Evolutionary conservation across 106 monocot species (phyloP).

Genomic region (Ottelia alismoides): DNA sequence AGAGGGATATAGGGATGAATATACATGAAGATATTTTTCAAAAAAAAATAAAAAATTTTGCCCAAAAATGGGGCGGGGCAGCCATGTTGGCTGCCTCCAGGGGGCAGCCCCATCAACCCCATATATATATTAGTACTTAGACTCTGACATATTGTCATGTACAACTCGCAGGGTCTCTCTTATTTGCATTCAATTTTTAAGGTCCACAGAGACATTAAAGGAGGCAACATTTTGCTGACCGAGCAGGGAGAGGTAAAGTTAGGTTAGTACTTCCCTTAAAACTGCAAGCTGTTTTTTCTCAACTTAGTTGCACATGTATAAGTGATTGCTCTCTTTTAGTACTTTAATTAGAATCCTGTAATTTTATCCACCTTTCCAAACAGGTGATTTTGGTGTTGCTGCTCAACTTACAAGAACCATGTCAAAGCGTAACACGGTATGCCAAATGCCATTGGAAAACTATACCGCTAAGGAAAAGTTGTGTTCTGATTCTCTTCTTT

Average conservation of each 20-base stretch:
- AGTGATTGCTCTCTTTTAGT: neutral
- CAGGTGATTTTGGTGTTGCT: constrained; percentile 99
- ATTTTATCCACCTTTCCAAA: constrained; percentile 6
- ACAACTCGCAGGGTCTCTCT: constrained; percentile 89
- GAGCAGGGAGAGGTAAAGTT: constrained; percentile 99
- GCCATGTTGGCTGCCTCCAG: too few species aligned
- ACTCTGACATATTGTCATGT: too few species aligned
- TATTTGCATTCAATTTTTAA: constrained; percentile 99
- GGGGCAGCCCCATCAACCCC: too few species aligned
- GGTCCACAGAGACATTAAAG: constrained; percentile 99
- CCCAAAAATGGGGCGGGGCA: too few species aligned
- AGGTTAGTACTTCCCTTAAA: constrained; percentile 46
- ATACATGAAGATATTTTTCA: too few species aligned
- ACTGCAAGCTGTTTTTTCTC: neutral
- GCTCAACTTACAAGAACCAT: constrained; percentile 98
- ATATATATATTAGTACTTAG: too few species aligned
- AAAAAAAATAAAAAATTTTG: too few species aligned
- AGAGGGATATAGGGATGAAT: too few species aligned
- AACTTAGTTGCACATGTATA: neutral
- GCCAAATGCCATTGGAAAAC: too few species aligned
- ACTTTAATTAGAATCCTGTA: neutral
- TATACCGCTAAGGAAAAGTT: too few species aligned
- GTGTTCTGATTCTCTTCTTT: too few species aligned
- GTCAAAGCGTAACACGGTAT: constrained; percentile 99
- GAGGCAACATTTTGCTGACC: constrained; percentile 98